Conservation (phyloP, 768 basidiomycete genomes). For the Butyriboletus loyo region DNA sequence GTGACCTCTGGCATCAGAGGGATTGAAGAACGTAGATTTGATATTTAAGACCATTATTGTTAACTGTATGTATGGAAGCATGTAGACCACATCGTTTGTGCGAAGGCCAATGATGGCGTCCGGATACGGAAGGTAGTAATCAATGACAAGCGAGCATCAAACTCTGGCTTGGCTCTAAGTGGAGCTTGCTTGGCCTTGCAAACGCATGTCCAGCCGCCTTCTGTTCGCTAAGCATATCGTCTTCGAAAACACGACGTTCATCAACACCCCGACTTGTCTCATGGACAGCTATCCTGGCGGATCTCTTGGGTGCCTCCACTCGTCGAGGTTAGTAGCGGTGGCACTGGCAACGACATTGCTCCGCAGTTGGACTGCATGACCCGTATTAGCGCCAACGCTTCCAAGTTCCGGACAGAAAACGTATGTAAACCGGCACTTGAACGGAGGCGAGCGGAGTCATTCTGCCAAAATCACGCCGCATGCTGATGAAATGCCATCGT, state of each 20-base stretch:
- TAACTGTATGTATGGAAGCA: not conserved
- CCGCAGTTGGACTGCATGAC: constrained; percentile 1
- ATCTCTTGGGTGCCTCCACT: not conserved
- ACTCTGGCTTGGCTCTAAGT: constrained; percentile 13
- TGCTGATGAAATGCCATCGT: constrained; percentile 2
- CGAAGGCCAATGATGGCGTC: not conserved
- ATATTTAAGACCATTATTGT: constrained; percentile 23
- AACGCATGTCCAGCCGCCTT: not conserved
- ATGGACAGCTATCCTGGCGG: not conserved
- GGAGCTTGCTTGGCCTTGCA: constrained; percentile 15
- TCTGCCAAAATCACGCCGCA: not conserved
- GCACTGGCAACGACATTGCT: not conserved
- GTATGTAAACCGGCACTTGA: not conserved
- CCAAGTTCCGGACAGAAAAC: not conserved
- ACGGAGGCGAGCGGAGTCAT: constrained; percentile 4
- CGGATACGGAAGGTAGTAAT: constrained; percentile 16
- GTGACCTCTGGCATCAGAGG: constrained; percentile 42
- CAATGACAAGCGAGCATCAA: not conserved
- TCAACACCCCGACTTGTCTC: not conserved
- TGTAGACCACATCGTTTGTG: not conserved
- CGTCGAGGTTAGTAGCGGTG: not conserved
- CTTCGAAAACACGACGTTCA: not conserved
- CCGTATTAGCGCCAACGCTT: not conserved
- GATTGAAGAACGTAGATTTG: constrained; percentile 34
- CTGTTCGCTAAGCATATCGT: not conserved